Evolutionary conservation across 345 rosid species (phyloP), one percentile per base, ranked within the genome.

Genomic region (Brassica cretica): DNA sequence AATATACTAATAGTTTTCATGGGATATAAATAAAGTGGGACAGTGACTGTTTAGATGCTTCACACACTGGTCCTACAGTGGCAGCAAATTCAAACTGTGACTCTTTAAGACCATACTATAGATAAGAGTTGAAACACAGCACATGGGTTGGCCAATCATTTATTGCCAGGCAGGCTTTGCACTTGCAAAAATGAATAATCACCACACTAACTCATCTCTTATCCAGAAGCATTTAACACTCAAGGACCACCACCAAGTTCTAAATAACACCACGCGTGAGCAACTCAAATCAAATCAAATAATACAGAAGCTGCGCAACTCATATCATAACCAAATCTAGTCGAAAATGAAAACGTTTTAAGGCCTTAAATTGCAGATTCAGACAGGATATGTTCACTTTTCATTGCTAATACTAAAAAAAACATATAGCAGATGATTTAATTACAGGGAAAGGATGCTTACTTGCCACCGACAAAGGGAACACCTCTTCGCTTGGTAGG

Each of bases 381-480:
- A 68, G 24, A 76, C 1, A 49, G 5, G 27, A 11, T 3, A 1
- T 70, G 0, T 46, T 5, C 12, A 62, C 5, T 10, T 44, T n/a
- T 59, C 25, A 1, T 18, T 19, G 19, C 5, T 41, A 41, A 41
- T 41, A 41, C 18, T 5, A 0, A 25, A 25, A 32, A 19, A 30
- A 11, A 37, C 8, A 27, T 71, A 71, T 16, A 61, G 59, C 4
- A 72, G 39, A 44, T n/a, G 33, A 33, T 8, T 16, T 9, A 7
- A 35, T 46, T 6, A 64, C 12, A 25, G 24, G 63, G 5, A 68
- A 76, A 35, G 68, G 27, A 8, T 18, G 24, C 90, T 87, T 85
- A 90, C 93, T 82, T 85, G 80, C 91, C 93, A 68, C 85, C 86
- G 4, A 89, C 90, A 79, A 76, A 89, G 30, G 96, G 96, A 78